Base-by-base conservation (phyloP, 2,329 filamentous ascomycete species). In the Pestalotiopsis sp. region DNA sequence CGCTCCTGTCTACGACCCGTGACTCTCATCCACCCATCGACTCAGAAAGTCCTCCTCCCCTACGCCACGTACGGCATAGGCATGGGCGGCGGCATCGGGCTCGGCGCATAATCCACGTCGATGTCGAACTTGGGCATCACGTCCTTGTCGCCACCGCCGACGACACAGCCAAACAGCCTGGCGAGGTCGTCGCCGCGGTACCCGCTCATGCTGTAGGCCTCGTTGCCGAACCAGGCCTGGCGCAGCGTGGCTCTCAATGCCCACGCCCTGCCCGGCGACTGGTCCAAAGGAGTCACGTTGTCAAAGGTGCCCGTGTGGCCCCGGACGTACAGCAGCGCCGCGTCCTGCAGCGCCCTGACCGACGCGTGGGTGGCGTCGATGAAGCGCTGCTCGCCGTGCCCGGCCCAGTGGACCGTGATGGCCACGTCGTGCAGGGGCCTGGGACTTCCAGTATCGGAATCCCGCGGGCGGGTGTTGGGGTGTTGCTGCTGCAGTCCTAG, bases 151-250 rank as follows among this genome's bases (percentile, higher is more conserved):
- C 72, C 56, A 30, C 68, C 69, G 1, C 61, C 68, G 57, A 79
- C 64, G 20, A 72, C 59, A 24, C 68, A 68, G 2, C 61, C 68
- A 52, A 79, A 74, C 58, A 79, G 64, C 61, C 70, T 66, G 1
- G 71, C 69, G 35, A 80, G 57, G 68, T 79, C 75, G 52, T 78
- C 77, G 11, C 74, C 72, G 6, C 62, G 64, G 64, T 75, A 79
- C 56, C 67, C 65, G 11, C 68, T 72, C 71, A 80, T 68, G 48
- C 78, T 75, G 67, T 76, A 79, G 35, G 69, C 68, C 66, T 73
- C 73, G 63, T 67, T 68, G 22, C 71, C 75, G 62, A 75, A 71
- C 24, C 68, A 65, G 30, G 73, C 73, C 9, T 68, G 63, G 20
- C 69, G 70, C 13, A 78, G 71, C 24, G 61, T 57, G 11, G 74